Evolutionary conservation across 306 rosid genomes (phyloP), one percentile per base, ranked within the genome.

Genomic region (Ormosia emarginata): DNA sequence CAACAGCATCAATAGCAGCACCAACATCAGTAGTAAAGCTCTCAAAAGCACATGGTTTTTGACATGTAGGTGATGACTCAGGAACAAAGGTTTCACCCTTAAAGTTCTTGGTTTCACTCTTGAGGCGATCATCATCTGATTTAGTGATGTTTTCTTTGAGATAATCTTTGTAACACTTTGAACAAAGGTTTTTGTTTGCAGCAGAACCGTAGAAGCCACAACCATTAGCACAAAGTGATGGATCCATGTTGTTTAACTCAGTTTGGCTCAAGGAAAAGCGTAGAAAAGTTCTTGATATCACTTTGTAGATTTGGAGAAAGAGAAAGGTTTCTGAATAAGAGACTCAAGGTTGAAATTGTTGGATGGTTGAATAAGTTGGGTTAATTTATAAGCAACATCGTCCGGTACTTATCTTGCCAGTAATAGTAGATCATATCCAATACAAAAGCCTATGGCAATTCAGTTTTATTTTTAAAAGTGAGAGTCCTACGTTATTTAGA

Each of bases 181-280:
- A 65, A 36, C 85, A 90, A 36, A 84, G 18, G 36, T 82, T 86
- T 2, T 41, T 71, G 65, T n/a, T 79, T 29, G 47, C 62, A 47
- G 34, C 15, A 2, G 68, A n/a, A 15, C 89, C 87, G 24, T 33
- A 88, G 56, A 82, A 90, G 18, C 90, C 90, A 30, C 94, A 88
- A 4, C 87, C 84, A 8, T 80, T 88, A 2, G 18, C 72, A 36
- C 94, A 90, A 7, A 70, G 80, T 43, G 72, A 11, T 41, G 78
- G 78, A 62, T 29, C 67, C 85, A 82, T 82, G 7, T 47, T 43
- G 17, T 17, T 24, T 49, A 3, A 3, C 11, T 17, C 3, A 2
- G 4, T 15, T 34, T n/a, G 47, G 32, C 7, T 2, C 24, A 36
- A 37, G 49, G 24, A 14, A 8, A n/a, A 65, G 30, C 5, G 36